Percentiles rank a stretch among this genome's conserved stretches.
Conservation (phyloP, 2,329 filamentous ascomycete species). For the Fusarium pseudograminearum region DNA sequence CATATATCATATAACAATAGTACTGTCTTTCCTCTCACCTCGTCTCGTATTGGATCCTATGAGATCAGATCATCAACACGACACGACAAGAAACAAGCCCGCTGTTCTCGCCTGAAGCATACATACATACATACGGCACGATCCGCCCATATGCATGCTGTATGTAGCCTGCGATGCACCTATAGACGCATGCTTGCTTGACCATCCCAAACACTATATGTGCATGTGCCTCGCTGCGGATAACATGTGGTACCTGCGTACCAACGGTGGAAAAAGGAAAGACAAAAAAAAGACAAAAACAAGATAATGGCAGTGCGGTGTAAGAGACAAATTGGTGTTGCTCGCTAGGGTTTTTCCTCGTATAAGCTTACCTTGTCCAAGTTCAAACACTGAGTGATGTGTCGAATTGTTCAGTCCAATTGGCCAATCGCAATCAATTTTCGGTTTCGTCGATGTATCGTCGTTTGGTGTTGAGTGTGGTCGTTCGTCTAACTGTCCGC, state of each 20-base stretch:
- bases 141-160: constrained; percentile 29
- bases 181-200: neutral
- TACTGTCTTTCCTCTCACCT: neutral
- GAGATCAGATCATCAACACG: neutral
- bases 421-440: constrained; percentile 12
- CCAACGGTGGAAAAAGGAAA: constrained; percentile 17
- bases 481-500: constrained; percentile 28
- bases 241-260: constrained; percentile 33
- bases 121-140: constrained; percentile 29
- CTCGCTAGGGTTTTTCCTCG: constrained; percentile 18
- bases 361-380: constrained; percentile 31
- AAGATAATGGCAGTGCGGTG: constrained; percentile 19
- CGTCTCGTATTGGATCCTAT: neutral
- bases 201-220: constrained; percentile 10
- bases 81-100: neutral
- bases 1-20: neutral
- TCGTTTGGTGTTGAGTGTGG: constrained; percentile 32
- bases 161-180: constrained; percentile 1
- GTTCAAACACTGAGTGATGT: neutral
- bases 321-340: constrained; percentile 25
- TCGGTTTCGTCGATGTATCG: constrained; percentile 25
- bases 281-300: constrained; percentile 3
- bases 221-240: constrained; percentile 23
- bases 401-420: neutral
- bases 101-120: constrained; percentile 34